Evolutionary conservation across 257 asterid genomes (phyloP), one percentile per base, ranked within the genome.

Genomic region (Misopates orontium): DNA sequence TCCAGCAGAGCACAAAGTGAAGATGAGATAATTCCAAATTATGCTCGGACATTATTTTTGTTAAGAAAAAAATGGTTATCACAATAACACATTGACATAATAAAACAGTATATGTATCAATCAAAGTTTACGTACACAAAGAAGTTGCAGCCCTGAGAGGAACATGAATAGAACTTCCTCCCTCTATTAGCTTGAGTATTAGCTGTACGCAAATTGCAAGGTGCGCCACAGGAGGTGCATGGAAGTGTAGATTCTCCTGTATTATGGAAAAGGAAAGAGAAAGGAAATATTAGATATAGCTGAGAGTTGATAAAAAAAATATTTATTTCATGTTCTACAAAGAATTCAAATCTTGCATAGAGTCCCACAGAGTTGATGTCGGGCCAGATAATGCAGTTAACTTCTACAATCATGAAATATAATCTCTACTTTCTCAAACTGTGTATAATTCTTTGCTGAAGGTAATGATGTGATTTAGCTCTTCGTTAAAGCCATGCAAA

Each of bases 141-240:
- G 77, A 90, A 90, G 84, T 86, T 81, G 88, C 98, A 93, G 55
- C 79, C 87, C 65, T 80, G 88, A 47, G 83, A 75, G 72, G 74
- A 89, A 68, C 99, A 93, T 57, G 99, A 90, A 77, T 80, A 93
- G 80, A 93, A 93, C 82, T 87, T 87, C 72, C 96, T 87, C 74
- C 99, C 99, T 79, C 95, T 82, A 70, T 93, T 93, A 57, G 79
- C 89, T 12, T 83, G 69, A 66, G 99, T 90, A 70, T 84, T 87
- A 72, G 99, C 97, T 48, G 96, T 87, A 63, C 91, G 87, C 83
- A 90, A 48, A 73, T 70, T 78, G 76, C 96, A 93, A 42, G 85
- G 77, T 8, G 85, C 81, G 4, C 97, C 95, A 64, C 99, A 93
- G 20, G 91, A 80, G 66, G 79, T 70, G 71, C 99, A 93, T 70